A percentile compares a stretch with the other conserved stretches of the same genome.
Evolutionary conservation across 495 filamentous ascomycete genomes (phyloP).

Genomic region (Viridothelium virens): DNA sequence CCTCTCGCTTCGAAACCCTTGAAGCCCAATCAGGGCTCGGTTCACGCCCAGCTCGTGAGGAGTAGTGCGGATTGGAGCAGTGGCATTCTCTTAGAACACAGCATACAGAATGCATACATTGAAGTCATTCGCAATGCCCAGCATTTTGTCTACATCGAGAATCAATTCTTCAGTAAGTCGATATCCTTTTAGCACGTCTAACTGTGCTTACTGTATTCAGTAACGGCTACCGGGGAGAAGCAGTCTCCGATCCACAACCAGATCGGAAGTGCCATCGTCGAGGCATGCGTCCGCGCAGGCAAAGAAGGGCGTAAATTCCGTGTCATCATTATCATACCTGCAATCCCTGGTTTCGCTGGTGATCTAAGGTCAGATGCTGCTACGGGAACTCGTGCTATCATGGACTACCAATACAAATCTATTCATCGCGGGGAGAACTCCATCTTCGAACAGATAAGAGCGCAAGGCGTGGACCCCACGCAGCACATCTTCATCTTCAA

Average conservation of each 20-base stretch:
- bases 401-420: slow-evolving; percentile 98
- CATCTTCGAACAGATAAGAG: slow-evolving; percentile 70
- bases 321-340: slow-evolving; percentile 81
- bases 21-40: slow-evolving; percentile 51
- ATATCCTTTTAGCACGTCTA: background rate
- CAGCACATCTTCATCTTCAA: slow-evolving; percentile 89
- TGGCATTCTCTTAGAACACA: slow-evolving; percentile 80
- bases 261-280: slow-evolving; percentile 80
- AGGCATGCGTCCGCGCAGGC: slow-evolving; percentile 72
- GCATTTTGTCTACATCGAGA: slow-evolving; percentile 95
- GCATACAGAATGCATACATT: slow-evolving; percentile 86
- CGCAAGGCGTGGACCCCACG: slow-evolving; percentile 69
- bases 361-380: slow-evolving; percentile 78
- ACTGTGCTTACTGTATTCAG: slow-evolving; percentile 28
- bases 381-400: slow-evolving; percentile 78
- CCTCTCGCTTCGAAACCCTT: slow-evolving; percentile 49
- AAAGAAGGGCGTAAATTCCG: slow-evolving; percentile 85
- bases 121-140: slow-evolving; percentile 76
- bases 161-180: slow-evolving; percentile 77
- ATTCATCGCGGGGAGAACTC: slow-evolving; percentile 86
- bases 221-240: slow-evolving; percentile 83
- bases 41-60: slow-evolving; percentile 75
- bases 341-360: slow-evolving; percentile 88
- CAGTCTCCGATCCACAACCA: slow-evolving; percentile 81
- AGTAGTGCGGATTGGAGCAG: slow-evolving; percentile 94